Base-by-base conservation (phyloP, 345 rosid species). In the Kernera saxatilis region DNA sequence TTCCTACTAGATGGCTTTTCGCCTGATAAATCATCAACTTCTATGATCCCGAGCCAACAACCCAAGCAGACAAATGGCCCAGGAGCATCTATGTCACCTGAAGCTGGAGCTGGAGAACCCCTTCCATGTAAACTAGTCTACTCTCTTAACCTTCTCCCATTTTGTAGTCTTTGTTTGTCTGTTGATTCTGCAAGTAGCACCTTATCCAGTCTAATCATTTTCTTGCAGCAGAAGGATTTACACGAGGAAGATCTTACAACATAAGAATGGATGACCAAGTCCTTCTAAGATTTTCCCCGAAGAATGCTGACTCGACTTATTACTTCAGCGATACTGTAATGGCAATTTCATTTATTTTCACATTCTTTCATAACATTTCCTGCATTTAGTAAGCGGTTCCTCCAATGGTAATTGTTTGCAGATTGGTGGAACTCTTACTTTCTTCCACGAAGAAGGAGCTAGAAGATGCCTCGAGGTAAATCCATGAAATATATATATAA, bases 371-470 rank as follows among this genome's bases (percentile, higher is more conserved):
- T 21, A 35, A 71, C 64, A 46, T 15, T 52, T 22, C 46, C 43
- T 26, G 46, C 51, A 35, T 64, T 23, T 50, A 52, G 18, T 68
- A 30, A 55, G 51, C 13, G 52, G 72, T 75, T 75, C 50, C 35
- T 22, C 58, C 19, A 64, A 33, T 67, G 73, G 26, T 61, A 59
- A 51, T 17, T 56, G 14, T 35, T 77, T 68, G 50, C 85, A 94
- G 99, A 94, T 94, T 30, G 99, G 99, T 49, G 97, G 98, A 66
- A 94, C 99, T 77, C 89, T 94, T 48, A 94, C 92, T 2, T 89
- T 94, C 80, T 94, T 94, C 75, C 96, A 88, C 55, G 96, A 87
- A 82, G 94, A 82, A 75, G 87, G 95, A 69, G 78, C 88, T 21
- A 84, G 88, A 80, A 88, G 98, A 82, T 92, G 96, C 84, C 93